Evolutionary conservation across 805 yeast species (phyloP).

Genomic region (Blastobotrys americana): DNA sequence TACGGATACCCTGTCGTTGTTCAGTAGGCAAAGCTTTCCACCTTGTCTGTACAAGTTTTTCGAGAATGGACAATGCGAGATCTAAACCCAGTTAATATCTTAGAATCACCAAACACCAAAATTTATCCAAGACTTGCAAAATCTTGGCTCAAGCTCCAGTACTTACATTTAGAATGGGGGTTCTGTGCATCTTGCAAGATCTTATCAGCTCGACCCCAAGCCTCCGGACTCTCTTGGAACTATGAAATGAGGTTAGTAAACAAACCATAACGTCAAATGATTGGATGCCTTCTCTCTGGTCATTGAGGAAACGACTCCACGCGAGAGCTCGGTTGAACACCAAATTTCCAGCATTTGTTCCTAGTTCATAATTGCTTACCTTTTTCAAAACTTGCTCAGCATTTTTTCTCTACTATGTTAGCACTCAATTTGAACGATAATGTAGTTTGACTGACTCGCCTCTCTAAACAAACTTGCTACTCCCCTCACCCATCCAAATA

Average conservation of each 20-base stretch:
- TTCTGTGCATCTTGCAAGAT: slow-evolving; percentile 71
- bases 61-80: slow-evolving; percentile 83
- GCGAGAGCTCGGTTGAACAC: no score
- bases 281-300: no score
- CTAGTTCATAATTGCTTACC: slow-evolving; percentile 19
- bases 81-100: slow-evolving; percentile 16
- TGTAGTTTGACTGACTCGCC: no score
- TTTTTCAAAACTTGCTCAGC: slow-evolving; percentile 34
- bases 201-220: slow-evolving; percentile 92
- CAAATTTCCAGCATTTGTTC: no score
- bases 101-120: neutral
- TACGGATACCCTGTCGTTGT: slow-evolving; percentile 87
- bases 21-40: slow-evolving; percentile 91
- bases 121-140: no score
- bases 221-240: slow-evolving; percentile 90
- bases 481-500: neutral
- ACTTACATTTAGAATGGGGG: slow-evolving; percentile 72
- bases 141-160: no score
- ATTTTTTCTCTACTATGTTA: slow-evolving; percentile 24
- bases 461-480: neutral
- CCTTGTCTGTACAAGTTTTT: slow-evolving; percentile 79
- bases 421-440: no score
- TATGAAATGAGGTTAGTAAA: slow-evolving; percentile 20
- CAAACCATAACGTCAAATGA: neutral
- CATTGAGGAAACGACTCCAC: no score